phyloP scores from a whole-genome alignment of 23 red algal genomes.

The Pyropia haitanensis region DNA sequence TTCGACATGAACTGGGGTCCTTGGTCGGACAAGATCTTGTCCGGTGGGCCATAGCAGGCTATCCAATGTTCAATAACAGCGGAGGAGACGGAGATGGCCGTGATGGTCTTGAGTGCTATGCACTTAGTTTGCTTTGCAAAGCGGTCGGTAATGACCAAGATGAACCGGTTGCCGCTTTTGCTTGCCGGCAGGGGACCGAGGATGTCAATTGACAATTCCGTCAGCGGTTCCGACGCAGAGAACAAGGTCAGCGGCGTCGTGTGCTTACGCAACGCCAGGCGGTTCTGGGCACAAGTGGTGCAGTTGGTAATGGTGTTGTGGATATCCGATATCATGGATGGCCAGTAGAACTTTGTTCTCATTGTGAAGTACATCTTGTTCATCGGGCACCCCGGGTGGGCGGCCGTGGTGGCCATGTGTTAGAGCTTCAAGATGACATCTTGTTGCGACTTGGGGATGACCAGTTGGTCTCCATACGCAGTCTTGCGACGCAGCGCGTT shows the following conservation, averaged over 20 bases:
- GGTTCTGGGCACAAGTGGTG: not conserved
- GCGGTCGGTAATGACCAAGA: conserved; percentile 30
- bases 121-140: conserved; percentile 16
- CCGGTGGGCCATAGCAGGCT: not conserved
- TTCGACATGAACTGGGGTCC: conserved; percentile 3
- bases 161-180: conserved; percentile 3
- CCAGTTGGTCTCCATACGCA: too few relatives aligned
- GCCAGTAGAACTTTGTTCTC: not conserved
- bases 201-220: too few relatives aligned
- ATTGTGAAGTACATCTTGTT: not conserved
- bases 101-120: conserved; percentile 11
- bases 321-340: not conserved
- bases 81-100: not conserved
- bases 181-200: too few relatives aligned
- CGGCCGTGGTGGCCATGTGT: not conserved
- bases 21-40: conserved; percentile 5
- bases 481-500: too few relatives aligned
- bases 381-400: not conserved
- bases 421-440: not conserved
- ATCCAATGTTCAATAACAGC: conserved; percentile 8
- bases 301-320: not conserved
- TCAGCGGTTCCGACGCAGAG: too few relatives aligned
- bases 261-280: conserved; percentile 3
- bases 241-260: not conserved
- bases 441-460: too few relatives aligned